Percentiles rank a stretch among this genome's conserved stretches.
Conservation (phyloP, 1,284 basidiomycete genomes). For the Golubevia pallescens region DNA sequence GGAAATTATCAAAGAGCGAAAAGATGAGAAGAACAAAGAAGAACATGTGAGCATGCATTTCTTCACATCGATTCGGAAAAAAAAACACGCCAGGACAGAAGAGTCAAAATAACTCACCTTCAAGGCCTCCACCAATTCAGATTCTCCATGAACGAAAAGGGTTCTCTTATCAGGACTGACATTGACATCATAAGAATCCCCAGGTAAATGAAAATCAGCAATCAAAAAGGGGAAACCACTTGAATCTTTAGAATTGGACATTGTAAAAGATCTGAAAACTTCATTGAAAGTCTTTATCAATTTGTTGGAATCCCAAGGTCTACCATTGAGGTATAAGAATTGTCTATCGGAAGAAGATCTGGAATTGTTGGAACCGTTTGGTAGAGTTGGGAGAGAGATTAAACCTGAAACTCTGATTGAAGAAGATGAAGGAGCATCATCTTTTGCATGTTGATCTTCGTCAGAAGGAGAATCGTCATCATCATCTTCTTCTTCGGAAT, state of each 20-base stretch:
- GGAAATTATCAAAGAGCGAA: neutral
- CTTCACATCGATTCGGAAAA: neutral
- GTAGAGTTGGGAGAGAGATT: conserved; percentile 77
- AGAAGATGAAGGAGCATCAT: no score
- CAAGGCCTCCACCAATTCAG: conserved; percentile 77
- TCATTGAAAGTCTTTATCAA: conserved; percentile 86
- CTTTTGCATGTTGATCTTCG: no score
- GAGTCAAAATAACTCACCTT: conserved; percentile 69
- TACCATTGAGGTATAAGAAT: conserved; percentile 90
- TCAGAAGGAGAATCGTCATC: neutral
- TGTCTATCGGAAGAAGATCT: conserved; percentile 75
- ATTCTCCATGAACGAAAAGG: conserved; percentile 88
- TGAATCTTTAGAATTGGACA: conserved; percentile 66
- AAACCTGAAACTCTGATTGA: conserved; percentile 75
- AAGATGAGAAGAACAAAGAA: neutral
- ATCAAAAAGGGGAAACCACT: conserved; percentile 82
- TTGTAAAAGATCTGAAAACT: conserved; percentile 79
- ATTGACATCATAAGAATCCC: conserved; percentile 88
- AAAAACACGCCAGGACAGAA: conserved; percentile 1
- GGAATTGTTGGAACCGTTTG: conserved; percentile 74
- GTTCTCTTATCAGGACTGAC: conserved; percentile 96
- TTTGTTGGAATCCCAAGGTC: conserved; percentile 77
- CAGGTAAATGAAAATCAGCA: conserved; percentile 81
- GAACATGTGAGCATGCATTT: conserved; percentile 1
- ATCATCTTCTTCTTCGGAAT: neutral